Percentiles rank a stretch among this genome's conserved stretches.
Evolutionary conservation across 1,284 basidiomycete species (phyloP).

Genomic region (Leccinum fallax): DNA sequence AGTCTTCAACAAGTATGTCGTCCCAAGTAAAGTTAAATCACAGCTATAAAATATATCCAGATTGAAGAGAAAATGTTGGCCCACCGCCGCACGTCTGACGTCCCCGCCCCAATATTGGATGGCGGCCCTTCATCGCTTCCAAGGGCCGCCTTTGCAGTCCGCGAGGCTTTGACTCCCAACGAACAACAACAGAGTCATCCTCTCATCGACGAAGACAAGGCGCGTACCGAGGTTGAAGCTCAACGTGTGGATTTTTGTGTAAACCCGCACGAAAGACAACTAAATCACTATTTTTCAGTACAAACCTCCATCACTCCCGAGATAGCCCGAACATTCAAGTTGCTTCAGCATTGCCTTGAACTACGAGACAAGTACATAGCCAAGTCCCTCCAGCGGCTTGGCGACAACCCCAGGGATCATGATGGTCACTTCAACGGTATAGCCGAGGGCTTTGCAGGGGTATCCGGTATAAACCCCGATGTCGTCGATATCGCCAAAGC

Average conservation of each 20-base stretch:
- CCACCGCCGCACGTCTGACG: slow-evolving; percentile 52
- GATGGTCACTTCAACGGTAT: slow-evolving; percentile 75
- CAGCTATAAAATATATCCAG: slow-evolving; percentile 38
- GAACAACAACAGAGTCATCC: slow-evolving; percentile 23
- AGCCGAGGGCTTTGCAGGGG: slow-evolving; percentile 58
- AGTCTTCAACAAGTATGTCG: slow-evolving; percentile 66
- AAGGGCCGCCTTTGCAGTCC: slow-evolving; percentile 41
- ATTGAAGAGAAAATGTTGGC: slow-evolving; percentile 73
- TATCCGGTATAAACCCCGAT: slow-evolving; percentile 68
- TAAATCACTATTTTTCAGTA: slow-evolving; percentile 20
- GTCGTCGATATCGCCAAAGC: slow-evolving; percentile 42
- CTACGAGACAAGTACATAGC: slow-evolving; percentile 92
- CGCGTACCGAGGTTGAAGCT: slow-evolving; percentile 31
- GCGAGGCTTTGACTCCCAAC: slow-evolving; percentile 34
- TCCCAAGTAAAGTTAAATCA: background rate
- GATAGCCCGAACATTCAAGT: slow-evolving; percentile 55
- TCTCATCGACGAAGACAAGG: slow-evolving; percentile 43
- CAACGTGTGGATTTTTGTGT: slow-evolving; percentile 18
- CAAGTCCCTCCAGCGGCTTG: slow-evolving; percentile 82
- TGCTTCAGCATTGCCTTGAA: slow-evolving; percentile 79
- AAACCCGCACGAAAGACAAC: slow-evolving; percentile 2
- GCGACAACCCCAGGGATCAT: slow-evolving; percentile 90
- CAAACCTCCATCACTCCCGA: slow-evolving; percentile 54
- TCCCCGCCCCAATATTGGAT: slow-evolving; percentile 43
- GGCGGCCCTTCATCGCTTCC: slow-evolving; percentile 38